Percentiles rank a stretch among this genome's conserved stretches.
phyloP scores from a whole-genome alignment of 1,139 yeast genomes.

The Insectozyma bohioensis region DNA sequence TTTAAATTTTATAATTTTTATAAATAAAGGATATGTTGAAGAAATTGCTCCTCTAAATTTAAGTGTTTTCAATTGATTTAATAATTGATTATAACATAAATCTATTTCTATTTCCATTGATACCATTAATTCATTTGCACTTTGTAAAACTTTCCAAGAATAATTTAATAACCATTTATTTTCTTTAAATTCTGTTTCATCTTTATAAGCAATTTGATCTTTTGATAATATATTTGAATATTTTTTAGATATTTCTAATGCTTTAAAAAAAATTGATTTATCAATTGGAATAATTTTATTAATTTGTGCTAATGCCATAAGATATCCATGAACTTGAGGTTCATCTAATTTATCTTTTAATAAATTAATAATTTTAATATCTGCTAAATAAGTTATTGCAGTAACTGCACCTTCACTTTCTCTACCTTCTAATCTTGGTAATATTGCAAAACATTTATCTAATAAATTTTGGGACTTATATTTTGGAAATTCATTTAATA shows the following conservation, averaged over 20 bases:
- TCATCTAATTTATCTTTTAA: slow-evolving; percentile 6
- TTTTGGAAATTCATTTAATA: slow-evolving; percentile 35
- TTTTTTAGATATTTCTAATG: slow-evolving; percentile 7
- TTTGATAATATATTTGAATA: slow-evolving; percentile 48
- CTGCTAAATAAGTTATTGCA: slow-evolving; percentile 11
- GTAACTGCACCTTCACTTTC: slow-evolving; percentile 83
- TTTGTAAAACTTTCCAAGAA: slow-evolving; percentile 86
- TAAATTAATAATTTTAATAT: background rate
- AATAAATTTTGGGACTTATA: slow-evolving; percentile 29
- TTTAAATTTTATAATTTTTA: slow-evolving; percentile 51
- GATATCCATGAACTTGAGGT: slow-evolving; percentile 7
- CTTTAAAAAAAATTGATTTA: slow-evolving; percentile 5
- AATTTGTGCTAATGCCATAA: slow-evolving; percentile 6
- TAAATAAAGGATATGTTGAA: slow-evolving; percentile 78
- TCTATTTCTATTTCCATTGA: slow-evolving; percentile 15
- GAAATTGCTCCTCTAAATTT: slow-evolving; percentile 92
- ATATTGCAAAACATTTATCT: slow-evolving; percentile 39
- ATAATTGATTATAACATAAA: slow-evolving; percentile 40
- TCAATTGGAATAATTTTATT: background rate
- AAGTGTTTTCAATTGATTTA: slow-evolving; percentile 67
- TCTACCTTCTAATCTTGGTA: slow-evolving; percentile 63
- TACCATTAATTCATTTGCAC: slow-evolving; percentile 55
- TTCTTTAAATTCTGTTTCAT: slow-evolving; percentile 19
- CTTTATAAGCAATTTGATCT: slow-evolving; percentile 9
- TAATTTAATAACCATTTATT: slow-evolving; percentile 64